Conservation (phyloP, 805 yeast genomes). For the Wickerhamiella lipophila region DNA sequence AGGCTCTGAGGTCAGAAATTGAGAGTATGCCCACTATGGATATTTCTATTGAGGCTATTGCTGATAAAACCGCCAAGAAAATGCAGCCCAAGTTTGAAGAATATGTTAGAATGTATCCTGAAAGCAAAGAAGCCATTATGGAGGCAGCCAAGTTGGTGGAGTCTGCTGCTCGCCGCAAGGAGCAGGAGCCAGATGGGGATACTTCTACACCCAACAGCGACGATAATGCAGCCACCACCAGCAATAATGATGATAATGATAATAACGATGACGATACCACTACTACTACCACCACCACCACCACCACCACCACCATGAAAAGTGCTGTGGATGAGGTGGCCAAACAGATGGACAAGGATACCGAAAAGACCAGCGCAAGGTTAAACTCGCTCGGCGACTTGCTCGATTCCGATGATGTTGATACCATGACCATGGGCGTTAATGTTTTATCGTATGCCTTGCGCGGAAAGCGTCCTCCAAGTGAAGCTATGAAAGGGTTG, state of each 20-base stretch:
- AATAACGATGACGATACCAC: too few species aligned
- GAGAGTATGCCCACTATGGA: neutral
- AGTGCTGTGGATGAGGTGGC: conserved; percentile 10
- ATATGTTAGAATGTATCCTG: conserved; percentile 8
- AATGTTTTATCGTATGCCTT: conserved; percentile 16
- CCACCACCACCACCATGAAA: conserved; percentile 4
- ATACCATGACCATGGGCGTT: conserved; percentile 16
- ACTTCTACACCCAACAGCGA: too few species aligned
- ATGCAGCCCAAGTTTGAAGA: conserved; percentile 6
- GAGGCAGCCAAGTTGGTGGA: conserved; percentile 12
- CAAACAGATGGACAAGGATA: conserved; percentile 8
- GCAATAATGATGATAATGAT: neutral
- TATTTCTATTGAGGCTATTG: conserved; percentile 4
- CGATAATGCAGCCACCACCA: too few species aligned
- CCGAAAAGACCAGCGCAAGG: conserved; percentile 7
- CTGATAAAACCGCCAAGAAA: conserved; percentile 7
- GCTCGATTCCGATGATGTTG: conserved; percentile 15
- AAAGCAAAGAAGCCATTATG: conserved; percentile 9
- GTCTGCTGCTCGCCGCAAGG: conserved; percentile 9
- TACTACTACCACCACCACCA: too few species aligned
- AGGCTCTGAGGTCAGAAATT: conserved; percentile 1
- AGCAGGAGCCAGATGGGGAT: neutral
- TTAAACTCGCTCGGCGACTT: conserved; percentile 19
- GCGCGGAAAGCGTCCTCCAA: conserved; percentile 16
- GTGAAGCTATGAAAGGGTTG: conserved; percentile 10